Evolutionary conservation across 768 basidiomycete genomes (phyloP), one percentile per base, ranked within the genome.

Genomic region (Rhodocollybia butyracea): DNA sequence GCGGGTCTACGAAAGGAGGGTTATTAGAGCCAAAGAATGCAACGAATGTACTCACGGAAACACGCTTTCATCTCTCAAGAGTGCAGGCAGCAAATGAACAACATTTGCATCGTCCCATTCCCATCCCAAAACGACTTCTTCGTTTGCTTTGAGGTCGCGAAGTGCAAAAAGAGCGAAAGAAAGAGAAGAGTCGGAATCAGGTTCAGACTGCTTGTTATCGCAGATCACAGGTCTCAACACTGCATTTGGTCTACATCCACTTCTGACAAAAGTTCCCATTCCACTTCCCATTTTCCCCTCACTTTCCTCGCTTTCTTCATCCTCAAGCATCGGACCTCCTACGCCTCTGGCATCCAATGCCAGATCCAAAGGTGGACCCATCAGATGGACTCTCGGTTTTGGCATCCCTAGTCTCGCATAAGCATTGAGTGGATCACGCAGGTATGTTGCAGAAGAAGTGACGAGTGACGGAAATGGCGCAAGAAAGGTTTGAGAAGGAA

Each of bases 21-120:
- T 52, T 54, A 12, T 38, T 57, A 63, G 64, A 32, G 50, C 22
- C n/a, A n/a, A 43, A 43, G n/a, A 12, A 24, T 43, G 41, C 41
- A 59, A 58, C 54, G 46, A 54, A 29, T 26, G 63, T 59, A 81
- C 81, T 70, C 68, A 86, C 86, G 78, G 74, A 61, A 85, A 84
- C 55, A 78, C 62, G 56, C 76, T 70, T 4, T 85, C 82, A 4
- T 78, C 69, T 61, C 83, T 72, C 55, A 91, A 73, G 48, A 90
- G 69, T 7, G 84, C 83, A n/a, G 84, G 89, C 1, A 93, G 73
- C 57, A 77, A 73, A 68, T 96, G 94, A 0, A 95, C 82, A 1
- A 87, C 85, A 64, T 92, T 89, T 2, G 84, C 85, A 63, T 98
- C 95, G 62, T 98, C 94, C 95, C 95, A 98, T 66, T 97, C 94